Percentiles rank a stretch among this genome's conserved stretches.
Conservation (phyloP, 2,329 filamentous ascomycete species). For the Dothistroma pini region DNA sequence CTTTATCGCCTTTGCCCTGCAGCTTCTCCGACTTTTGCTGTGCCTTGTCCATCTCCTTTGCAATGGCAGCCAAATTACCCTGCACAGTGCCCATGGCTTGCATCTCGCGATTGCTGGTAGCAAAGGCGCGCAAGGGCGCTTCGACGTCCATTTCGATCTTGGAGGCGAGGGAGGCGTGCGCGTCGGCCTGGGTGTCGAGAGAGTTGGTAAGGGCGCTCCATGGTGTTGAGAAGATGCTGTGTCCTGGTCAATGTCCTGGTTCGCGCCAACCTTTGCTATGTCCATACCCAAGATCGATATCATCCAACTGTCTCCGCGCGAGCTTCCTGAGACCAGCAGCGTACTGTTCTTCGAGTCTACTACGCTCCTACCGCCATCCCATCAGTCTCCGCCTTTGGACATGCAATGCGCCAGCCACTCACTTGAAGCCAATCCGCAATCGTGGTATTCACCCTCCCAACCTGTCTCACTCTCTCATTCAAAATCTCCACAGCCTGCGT, state of each 20-base stretch:
- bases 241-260: conserved; percentile 19
- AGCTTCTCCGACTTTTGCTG: conserved; percentile 85
- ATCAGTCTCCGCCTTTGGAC: conserved; percentile 10
- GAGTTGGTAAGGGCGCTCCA: conserved; percentile 85
- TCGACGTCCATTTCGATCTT: conserved; percentile 90
- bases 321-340: conserved; percentile 78
- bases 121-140: conserved; percentile 72
- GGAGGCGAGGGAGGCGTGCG: conserved; percentile 74
- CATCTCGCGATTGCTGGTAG: conserved; percentile 67
- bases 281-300: conserved; percentile 77
- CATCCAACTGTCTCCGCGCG: conserved; percentile 53
- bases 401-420: conserved; percentile 32
- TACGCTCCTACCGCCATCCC: conserved; percentile 66
- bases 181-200: conserved; percentile 74
- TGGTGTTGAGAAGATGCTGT: conserved; percentile 80
- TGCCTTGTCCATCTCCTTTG: conserved; percentile 78
- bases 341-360: conserved; percentile 87
- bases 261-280: background rate
- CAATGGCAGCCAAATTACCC: conserved; percentile 72
- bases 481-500: conserved; percentile 75
- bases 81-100: conserved; percentile 77
- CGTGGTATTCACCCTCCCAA: conserved; percentile 79
- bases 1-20: conserved; percentile 70
- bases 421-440: conserved; percentile 98
- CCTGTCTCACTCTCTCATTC: conserved; percentile 82